Evolutionary conservation across 108 stramenopile species (phyloP).

Genomic region (Pseudonitzschia delicatissima): DNA sequence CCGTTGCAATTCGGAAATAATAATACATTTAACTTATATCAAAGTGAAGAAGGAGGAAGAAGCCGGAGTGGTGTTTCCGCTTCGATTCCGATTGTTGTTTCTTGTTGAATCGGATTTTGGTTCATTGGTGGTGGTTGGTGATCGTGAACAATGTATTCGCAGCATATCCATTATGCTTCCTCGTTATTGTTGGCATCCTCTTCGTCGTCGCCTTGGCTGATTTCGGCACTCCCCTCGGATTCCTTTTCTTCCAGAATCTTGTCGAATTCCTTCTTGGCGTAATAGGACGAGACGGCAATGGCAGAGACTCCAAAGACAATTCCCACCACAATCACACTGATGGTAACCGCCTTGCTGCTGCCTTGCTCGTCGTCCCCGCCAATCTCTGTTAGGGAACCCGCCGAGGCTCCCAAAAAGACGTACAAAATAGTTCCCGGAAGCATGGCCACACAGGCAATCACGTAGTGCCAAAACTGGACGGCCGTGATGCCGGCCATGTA

Average conservation of each 20-base stretch:
- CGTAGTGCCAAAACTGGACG: conserved; percentile 44
- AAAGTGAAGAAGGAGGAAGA: too few species aligned
- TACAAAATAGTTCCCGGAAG: conserved; percentile 74
- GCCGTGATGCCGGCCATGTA: conserved; percentile 52
- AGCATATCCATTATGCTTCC: too few species aligned
- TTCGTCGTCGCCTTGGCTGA: neutral
- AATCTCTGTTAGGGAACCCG: conserved; percentile 52
- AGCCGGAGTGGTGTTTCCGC: too few species aligned
- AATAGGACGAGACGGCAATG: conserved; percentile 56
- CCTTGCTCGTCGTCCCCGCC: conserved; percentile 11
- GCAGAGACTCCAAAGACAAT: conserved; percentile 56
- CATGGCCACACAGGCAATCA: conserved; percentile 51
- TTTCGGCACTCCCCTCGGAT: neutral
- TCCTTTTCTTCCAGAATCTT: conserved; percentile 29
- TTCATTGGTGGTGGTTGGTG: too few species aligned
- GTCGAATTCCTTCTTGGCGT: conserved; percentile 69
- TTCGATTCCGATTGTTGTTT: too few species aligned
- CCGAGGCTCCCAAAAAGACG: conserved; percentile 74
- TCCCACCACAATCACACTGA: conserved; percentile 45
- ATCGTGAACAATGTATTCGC: too few species aligned
- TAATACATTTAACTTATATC: too few species aligned
- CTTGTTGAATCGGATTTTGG: too few species aligned
- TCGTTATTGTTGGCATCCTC: too few species aligned
- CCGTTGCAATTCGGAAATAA: too few species aligned
- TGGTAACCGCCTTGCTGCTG: conserved; percentile 26